Conservation (phyloP, 768 basidiomycete species). For the Lentinula guzmanii region DNA sequence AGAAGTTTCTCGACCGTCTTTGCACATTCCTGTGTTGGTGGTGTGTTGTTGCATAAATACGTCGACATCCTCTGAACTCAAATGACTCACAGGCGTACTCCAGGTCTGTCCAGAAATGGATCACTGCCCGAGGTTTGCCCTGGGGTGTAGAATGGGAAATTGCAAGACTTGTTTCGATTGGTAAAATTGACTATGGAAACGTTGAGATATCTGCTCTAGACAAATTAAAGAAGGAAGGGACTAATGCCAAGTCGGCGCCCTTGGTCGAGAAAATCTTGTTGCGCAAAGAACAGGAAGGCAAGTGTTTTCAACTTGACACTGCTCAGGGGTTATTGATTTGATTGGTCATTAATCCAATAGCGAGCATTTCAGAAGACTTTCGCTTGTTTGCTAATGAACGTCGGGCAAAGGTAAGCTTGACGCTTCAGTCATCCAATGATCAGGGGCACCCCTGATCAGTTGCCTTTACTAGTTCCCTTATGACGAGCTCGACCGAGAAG, state of each 20-base stretch:
- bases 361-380: not conserved
- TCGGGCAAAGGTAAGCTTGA: conserved; percentile 11
- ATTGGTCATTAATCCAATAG: not conserved
- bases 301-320: not conserved
- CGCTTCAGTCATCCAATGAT: not conserved
- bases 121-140: conserved; percentile 13
- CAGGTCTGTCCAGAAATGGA: not conserved
- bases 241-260: conserved; percentile 19
- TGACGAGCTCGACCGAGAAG: conserved; percentile 36
- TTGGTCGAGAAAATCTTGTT: conserved; percentile 13
- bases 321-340: not conserved
- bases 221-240: conserved; percentile 15
- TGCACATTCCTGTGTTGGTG: not conserved
- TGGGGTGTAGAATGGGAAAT: conserved; percentile 36
- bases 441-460: not conserved
- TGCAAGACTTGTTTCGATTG: conserved; percentile 21
- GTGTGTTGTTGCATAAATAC: not conserved
- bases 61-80: too few relatives aligned
- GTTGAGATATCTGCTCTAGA: conserved; percentile 17
- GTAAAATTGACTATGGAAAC: conserved; percentile 14
- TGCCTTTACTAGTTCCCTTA: conserved; percentile 28
- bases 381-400: conserved; percentile 10
- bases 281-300: not conserved
- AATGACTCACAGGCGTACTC: not conserved
- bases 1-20: not conserved